Base-by-base conservation (phyloP, 345 rosid species). In the Gossypium sturtianum region DNA sequence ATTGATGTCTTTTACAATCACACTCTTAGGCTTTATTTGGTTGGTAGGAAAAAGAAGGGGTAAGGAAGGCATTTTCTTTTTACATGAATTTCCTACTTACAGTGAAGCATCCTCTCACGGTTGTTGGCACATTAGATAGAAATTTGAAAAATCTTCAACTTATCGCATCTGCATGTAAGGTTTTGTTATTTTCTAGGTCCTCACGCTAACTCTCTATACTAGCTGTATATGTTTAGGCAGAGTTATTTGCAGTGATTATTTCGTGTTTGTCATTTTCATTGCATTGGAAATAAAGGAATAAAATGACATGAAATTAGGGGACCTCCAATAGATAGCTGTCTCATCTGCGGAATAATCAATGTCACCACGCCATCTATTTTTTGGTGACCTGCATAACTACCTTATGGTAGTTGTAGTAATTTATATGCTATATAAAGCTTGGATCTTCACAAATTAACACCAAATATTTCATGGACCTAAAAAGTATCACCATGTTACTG, bases 81-180 rank as follows among this genome's bases (percentile, higher is more conserved):
- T 34, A 34, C 41, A 34, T 34, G 41, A 34, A 34, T 34, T 34
- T 34, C 41, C 41, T 4, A 6, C 83, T 93, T 77, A 75, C 97
- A 12, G 97, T 93, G 75, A 91, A 84, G 54, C 77, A 95, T 82
- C 97, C 96, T 41, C 83, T 93, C 74, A 93, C 93, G 98, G 97
- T 95, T 78, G 97, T 93, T 51, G 99, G 89, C 48, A 93, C 99
- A 70, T 98, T 97, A 0, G 97, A 93, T 71, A 86, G 97, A 85
- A 95, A 95, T 80, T 79, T 95, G 52, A 78, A 89, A 62, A 86
- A 34, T 93, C 75, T 93, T 79, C 80, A 90, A 93, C 84, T 80
- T 93, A 82, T 92, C 89, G 83, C 90, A 81, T 71, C 97, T 98
- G 61, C 98, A 95, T 97, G 99, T 90, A 74, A 65, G 56, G 43